Conservation (phyloP, 2,329 filamentous ascomycete genomes). For the Simplicillium sp. region DNA sequence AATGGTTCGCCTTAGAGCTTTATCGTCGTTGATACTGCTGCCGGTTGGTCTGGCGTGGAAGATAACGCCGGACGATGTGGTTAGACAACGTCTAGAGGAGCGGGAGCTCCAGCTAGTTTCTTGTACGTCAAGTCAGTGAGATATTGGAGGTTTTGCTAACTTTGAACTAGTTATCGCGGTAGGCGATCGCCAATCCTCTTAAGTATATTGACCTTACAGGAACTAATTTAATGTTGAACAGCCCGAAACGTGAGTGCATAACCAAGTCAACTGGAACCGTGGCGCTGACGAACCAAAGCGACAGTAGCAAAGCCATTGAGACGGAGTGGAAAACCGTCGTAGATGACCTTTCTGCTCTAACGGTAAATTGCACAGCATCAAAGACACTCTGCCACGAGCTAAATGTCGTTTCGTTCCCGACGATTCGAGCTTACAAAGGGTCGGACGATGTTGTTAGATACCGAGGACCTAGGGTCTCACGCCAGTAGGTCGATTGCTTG, state of each 20-base stretch:
- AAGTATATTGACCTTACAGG: too few relatives aligned
- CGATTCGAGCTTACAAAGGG: constrained; percentile 31
- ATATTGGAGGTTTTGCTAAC: background rate
- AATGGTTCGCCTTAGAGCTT: background rate
- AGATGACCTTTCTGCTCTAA: constrained; percentile 14
- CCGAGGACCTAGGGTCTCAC: constrained; percentile 29
- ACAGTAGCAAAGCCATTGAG: constrained; percentile 5
- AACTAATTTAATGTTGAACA: too few relatives aligned
- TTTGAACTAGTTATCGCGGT: constrained; percentile 8
- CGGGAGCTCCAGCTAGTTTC: constrained; percentile 18
- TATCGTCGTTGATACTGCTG: background rate
- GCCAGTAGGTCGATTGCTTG: constrained; percentile 16
- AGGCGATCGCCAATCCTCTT: background rate
- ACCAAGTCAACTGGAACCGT: too few relatives aligned
- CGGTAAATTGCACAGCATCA: constrained; percentile 29
- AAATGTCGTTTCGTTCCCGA: constrained; percentile 33
- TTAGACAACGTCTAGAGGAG: constrained; percentile 6
- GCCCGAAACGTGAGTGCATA: too few relatives aligned
- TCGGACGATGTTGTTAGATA: constrained; percentile 26
- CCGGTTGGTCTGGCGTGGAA: constrained; percentile 3
- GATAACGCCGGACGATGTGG: constrained; percentile 3
- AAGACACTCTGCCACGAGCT: constrained; percentile 28
- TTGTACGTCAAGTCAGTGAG: constrained; percentile 15
- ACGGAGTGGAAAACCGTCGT: constrained; percentile 10
- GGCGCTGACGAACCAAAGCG: too few relatives aligned